Conservation (phyloP, 2,329 filamentous ascomycete genomes). For the Achaetomium macrosporum region DNA sequence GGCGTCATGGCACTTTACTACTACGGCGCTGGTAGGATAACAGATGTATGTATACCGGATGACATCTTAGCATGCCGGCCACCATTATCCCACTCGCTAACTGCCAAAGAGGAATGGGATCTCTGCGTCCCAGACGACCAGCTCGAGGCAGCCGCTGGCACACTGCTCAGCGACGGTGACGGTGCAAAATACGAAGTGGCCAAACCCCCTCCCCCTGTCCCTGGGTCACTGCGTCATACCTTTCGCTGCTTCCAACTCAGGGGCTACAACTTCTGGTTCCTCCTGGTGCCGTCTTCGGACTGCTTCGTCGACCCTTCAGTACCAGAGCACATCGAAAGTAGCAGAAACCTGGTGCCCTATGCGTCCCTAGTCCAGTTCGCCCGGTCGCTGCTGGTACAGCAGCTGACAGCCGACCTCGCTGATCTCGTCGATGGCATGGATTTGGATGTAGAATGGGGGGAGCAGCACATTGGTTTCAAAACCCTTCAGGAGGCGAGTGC, state of each 20-base stretch:
- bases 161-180: neutral
- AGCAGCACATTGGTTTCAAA: neutral
- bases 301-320: neutral
- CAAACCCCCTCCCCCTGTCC: neutral
- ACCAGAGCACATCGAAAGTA: neutral
- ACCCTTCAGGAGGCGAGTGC: neutral
- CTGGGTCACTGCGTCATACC: neutral
- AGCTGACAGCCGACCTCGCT: neutral
- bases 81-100: neutral
- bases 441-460: neutral
- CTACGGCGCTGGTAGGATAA: neutral
- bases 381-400: conserved; percentile 1
- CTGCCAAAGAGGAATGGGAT: conserved; percentile 1
- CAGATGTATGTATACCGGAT: neutral
- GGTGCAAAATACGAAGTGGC: neutral
- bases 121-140: conserved; percentile 1
- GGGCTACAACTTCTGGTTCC: conserved; percentile 4
- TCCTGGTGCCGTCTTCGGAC: conserved; percentile 1
- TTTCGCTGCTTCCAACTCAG: conserved; percentile 3
- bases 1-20: conserved; percentile 3
- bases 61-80: neutral
- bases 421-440: conserved; percentile 9
- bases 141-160: neutral
- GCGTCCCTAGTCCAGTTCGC: conserved; percentile 2
- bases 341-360: conserved; percentile 4